These are phyloP conservation scores for Styphnolobium japonicum DNA, from an alignment of 306 rosid species.

Conservation along the genomic window DNA sequence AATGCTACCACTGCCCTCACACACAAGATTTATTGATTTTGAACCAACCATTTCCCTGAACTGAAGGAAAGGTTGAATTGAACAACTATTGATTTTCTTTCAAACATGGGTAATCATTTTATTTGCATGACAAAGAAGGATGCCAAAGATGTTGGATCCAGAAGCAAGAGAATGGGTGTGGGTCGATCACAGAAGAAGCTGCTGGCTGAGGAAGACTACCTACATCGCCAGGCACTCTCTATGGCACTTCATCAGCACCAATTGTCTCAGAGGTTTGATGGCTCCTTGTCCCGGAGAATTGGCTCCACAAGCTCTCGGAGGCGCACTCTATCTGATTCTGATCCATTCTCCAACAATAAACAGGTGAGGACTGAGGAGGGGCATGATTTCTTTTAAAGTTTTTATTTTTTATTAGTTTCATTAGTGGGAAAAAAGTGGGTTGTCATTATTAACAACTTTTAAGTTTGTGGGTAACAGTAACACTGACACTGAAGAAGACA, in stretches of 20 bases:
- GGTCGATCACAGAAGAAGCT: slow-evolving; percentile 88
- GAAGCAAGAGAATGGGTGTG: slow-evolving; percentile 81
- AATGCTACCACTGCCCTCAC: no score
- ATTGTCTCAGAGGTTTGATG: slow-evolving; percentile 92
- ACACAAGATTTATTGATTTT: no score
- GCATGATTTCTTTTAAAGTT: no score
- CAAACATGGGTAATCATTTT: slow-evolving; percentile 85
- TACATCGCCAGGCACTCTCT: slow-evolving; percentile 89
- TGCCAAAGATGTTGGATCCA: slow-evolving; percentile 73
- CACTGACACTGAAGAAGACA: no score
- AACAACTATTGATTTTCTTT: no score
- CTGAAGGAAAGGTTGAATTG: no score
- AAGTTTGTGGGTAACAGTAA: no score
- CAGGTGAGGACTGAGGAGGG: no score
- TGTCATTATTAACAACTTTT: slow-evolving; percentile 40
- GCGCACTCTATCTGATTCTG: slow-evolving; percentile 58
- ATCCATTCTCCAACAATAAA: slow-evolving; percentile 57
- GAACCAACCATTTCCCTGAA: no score
- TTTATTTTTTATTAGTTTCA: slow-evolving; percentile 42
- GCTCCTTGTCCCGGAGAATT: slow-evolving; percentile 88
- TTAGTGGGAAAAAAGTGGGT: slow-evolving; percentile 36
- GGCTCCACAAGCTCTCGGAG: slow-evolving; percentile 90
- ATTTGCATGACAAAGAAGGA: slow-evolving; percentile 86
- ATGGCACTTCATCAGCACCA: slow-evolving; percentile 94
- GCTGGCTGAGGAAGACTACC: slow-evolving; percentile 81